Evolutionary conservation across 768 basidiomycete genomes (phyloP), one percentile per base, ranked within the genome.

Genomic region (Strobilomyces echinocephalus): DNA sequence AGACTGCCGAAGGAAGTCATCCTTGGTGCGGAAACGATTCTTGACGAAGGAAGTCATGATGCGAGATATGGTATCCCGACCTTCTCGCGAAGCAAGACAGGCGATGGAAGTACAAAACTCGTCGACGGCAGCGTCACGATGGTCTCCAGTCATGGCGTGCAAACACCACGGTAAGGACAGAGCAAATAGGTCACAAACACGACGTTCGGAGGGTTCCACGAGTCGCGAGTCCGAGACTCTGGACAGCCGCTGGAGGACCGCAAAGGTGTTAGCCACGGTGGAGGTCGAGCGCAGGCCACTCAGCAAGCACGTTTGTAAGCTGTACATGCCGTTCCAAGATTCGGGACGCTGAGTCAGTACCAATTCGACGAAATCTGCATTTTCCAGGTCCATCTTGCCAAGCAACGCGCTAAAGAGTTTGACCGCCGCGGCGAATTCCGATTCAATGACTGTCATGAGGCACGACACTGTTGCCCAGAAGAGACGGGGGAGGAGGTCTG

Each of bases 1-100:
- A 0, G 91, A 92, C 65, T 97, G 92, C 5, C 91, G 84, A 54
- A 95, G 79, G 72, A 95, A 95, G 70, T 97, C 94, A 49, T 97
- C 94, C 63, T 86, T 86, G 2, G 92, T 92, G 45, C 94, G 79
- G 76, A 97, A 97, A 47, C 89, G 86, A 20, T 78, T 76, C 69
- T 91, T 91, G 51, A 88, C 82, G 61, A 95, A 95, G 4, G 91
- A 93, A 5, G 78, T 85, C 87, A 95, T 89, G 63, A 97, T 88
- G 45, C 89, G 85, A 49, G 83, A 78, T 61, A 97, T 89, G 62
- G 86, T 88, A n/a, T 81, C 78, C 28, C 84, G 79, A 26, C 83
- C 84, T 59, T 91, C 87, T 45, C 73, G 68, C 38, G 82, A 81
- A 3, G 95, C 94, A 16, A 97, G 76, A 11, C 65, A 69, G 28